Evolutionary conservation across 768 basidiomycete species (phyloP), one percentile per base, ranked within the genome.

Genomic region (Cubamyces sp.): DNA sequence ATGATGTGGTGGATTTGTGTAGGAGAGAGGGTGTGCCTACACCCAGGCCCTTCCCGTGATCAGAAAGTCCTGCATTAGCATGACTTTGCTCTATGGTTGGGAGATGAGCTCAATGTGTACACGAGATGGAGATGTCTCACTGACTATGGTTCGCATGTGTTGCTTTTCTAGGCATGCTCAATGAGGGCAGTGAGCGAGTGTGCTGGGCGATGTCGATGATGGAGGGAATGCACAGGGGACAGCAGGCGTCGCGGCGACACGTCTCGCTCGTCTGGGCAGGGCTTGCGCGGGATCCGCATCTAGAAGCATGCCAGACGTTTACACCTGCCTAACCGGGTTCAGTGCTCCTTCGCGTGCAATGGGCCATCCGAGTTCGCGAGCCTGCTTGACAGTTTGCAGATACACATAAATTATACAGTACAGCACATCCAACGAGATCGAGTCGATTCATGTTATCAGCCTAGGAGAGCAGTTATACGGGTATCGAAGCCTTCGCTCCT

Each of bases 401-500:
- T 34, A 34, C 42, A n/a, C 14, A 34, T 8, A 34, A 19, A 5
- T 4, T 28, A 19, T 28, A 18, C 19, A 57, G 19, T 48, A 47
- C 34, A 23, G 11, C 6, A 30, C 9, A 50, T 11, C 11, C n/a
- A 19, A 2, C 15, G 7, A 25, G 28, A 2, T 28, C 19, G 12
- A 14, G n/a, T 26, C 26, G 42, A 19, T 26, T 9, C 21, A 14
- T 40, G 46, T 2, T 15, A 3, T 60, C 25, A 64, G 7, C 65
- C 66, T 2, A 73, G 61, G 7, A 93, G 75, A 8, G 83, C 71
- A 11, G 81, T 77, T 54, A 92, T 85, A 47, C 87, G 83, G 57
- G 76, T 76, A 70, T 98, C 96, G 71, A 98, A 98, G 18, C 85
- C 86, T 68, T 94, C 92, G 46, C 82, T 94, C 49, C 97, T 86